A percentile compares a stretch with the other conserved stretches of the same genome.
phyloP scores from a whole-genome alignment of 768 basidiomycete species.

The Mycena belliarum region DNA sequence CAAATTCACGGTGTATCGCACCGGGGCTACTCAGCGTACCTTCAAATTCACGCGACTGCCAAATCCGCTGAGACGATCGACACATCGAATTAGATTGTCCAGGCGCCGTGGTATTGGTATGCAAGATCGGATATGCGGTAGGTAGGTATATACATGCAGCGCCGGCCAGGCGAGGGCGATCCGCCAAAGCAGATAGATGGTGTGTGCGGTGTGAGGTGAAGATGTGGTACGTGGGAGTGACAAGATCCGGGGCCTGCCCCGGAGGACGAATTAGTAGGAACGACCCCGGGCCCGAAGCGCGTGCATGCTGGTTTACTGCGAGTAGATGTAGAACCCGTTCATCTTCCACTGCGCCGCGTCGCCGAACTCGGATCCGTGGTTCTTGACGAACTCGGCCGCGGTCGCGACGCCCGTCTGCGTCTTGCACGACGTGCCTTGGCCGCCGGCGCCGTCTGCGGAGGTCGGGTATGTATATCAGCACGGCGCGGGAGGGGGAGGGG shows the following conservation, averaged over 20 bases:
- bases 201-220: background rate
- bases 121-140: background rate
- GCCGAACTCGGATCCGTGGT: constrained; percentile 21
- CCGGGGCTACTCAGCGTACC: no score
- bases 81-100: no score
- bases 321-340: constrained; percentile 22
- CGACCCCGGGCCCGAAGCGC: background rate
- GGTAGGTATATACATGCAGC: background rate
- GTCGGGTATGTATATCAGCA: no score
- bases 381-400: constrained; percentile 20
- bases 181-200: background rate
- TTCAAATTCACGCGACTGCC: no score
- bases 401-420: constrained; percentile 14
- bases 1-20: no score
- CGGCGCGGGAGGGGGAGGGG: background rate
- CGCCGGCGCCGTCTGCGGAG: constrained; percentile 17
- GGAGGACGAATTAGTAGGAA: background rate
- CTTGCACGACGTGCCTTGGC: constrained; percentile 20
- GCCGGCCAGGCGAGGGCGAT: background rate
- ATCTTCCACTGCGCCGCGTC: constrained; percentile 22
- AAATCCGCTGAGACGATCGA: no score
- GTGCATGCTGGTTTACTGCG: constrained; percentile 4
- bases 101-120: background rate
- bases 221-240: no score
- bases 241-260: constrained; percentile 18